Evolutionary conservation across 441 rosid species (phyloP).

Genomic region (Erodium trifolium): DNA sequence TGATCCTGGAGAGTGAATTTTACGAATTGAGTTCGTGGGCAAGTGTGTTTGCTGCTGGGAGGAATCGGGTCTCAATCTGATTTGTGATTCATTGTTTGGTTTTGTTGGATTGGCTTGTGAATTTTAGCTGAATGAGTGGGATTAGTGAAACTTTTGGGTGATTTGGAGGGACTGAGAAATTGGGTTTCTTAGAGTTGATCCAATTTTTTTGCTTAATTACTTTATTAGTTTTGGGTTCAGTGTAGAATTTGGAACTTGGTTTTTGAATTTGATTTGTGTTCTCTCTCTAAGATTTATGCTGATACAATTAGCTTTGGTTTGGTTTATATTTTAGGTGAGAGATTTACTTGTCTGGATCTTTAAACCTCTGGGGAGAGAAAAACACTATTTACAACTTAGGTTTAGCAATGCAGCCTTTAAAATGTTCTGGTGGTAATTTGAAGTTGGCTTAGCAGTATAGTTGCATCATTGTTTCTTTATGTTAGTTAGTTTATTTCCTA

Average conservation of each 20-base stretch:
- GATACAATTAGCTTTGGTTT: background rate
- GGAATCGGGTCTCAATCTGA: background rate
- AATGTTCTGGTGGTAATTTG: background rate
- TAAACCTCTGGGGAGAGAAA: background rate
- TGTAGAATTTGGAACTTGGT: background rate
- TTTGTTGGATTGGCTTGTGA: background rate
- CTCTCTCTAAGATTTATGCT: background rate
- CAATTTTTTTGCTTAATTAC: background rate
- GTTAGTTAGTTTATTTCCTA: no score
- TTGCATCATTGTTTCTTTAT: background rate
- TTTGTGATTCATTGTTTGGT: constrained; percentile 2
- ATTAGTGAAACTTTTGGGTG: background rate
- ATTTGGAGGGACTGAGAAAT: background rate
- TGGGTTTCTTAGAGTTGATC: background rate
- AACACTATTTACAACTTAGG: background rate
- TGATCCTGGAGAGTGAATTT: constrained; percentile 1
- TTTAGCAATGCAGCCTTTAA: no score
- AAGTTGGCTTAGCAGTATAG: background rate
- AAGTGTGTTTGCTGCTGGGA: background rate
- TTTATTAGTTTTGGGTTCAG: background rate
- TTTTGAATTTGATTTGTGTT: background rate
- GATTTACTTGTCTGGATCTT: background rate
- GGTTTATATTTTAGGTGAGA: background rate
- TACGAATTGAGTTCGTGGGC: background rate
- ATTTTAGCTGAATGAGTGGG: constrained; percentile 1